Conservation (phyloP, 176 grass and related monocot genomes). For the Musa troglodytarum region DNA sequence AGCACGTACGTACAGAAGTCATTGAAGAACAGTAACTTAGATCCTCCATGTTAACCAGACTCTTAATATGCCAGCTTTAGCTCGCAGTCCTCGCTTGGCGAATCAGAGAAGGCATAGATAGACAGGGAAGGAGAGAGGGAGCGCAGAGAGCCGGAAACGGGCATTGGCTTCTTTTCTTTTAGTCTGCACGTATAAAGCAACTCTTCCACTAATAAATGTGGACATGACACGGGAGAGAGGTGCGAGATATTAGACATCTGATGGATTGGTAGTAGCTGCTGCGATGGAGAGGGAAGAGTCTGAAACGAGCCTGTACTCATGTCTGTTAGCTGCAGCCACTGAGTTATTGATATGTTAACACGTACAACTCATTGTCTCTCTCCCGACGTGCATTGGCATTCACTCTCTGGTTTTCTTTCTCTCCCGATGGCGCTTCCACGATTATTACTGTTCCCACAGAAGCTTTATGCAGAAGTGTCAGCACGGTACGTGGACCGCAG, state of each 20-base stretch:
- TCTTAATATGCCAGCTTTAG: background rate
- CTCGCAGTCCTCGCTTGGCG: background rate
- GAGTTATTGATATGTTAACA: background rate
- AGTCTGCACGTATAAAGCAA: conserved; percentile 15
- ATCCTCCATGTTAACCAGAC: background rate
- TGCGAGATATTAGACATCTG: background rate
- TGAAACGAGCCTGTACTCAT: background rate
- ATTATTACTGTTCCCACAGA: background rate
- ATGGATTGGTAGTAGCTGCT: background rate
- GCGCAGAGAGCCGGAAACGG: background rate
- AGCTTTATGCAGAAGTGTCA: conserved; percentile 16
- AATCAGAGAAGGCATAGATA: background rate
- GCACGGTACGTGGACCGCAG: background rate
- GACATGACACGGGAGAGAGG: background rate
- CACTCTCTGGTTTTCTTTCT: conserved; percentile 12
- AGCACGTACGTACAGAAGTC: background rate
- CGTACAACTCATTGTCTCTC: background rate
- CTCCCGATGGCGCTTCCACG: conserved; percentile 13
- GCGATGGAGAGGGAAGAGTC: background rate
- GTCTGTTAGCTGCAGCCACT: conserved; percentile 2
- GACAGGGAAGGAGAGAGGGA: background rate
- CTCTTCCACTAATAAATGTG: background rate
- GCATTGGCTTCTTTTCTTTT: conserved; percentile 4
- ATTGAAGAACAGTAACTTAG: background rate
- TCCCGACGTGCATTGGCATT: conserved; percentile 1